Conservation (phyloP, 208 protist species). For the Leishmania aethiopica region DNA sequence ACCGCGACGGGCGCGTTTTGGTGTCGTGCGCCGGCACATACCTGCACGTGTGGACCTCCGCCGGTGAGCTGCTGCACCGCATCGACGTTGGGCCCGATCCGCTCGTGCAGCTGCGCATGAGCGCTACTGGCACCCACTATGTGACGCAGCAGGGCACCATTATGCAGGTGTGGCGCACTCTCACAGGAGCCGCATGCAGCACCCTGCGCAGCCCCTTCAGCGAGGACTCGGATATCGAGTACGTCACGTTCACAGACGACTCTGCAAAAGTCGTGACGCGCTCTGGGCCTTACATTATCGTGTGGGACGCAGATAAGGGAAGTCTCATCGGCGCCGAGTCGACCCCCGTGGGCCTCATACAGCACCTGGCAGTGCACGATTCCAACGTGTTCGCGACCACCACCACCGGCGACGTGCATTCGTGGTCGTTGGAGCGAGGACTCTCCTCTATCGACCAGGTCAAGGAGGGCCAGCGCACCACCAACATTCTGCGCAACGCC, state of each 20-base stretch:
- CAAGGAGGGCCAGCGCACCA: slow-evolving; percentile 55
- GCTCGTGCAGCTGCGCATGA: slow-evolving; percentile 63
- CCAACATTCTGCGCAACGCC: slow-evolving; percentile 55
- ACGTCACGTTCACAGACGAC: slow-evolving; percentile 66
- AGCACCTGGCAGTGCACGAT: slow-evolving; percentile 54
- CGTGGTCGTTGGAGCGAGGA: slow-evolving; percentile 53
- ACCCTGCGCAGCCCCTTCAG: slow-evolving; percentile 42
- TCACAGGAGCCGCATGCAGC: slow-evolving; percentile 41
- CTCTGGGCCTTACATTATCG: slow-evolving; percentile 42
- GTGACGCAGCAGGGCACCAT: slow-evolving; percentile 55
- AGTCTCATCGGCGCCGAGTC: slow-evolving; percentile 53
- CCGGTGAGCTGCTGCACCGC: slow-evolving; percentile 69
- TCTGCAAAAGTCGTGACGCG: slow-evolving; percentile 54
- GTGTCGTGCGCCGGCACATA: slow-evolving; percentile 60
- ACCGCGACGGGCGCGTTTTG: slow-evolving; percentile 61
- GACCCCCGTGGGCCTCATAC: slow-evolving; percentile 49
- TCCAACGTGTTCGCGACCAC: slow-evolving; percentile 51
- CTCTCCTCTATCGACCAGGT: slow-evolving; percentile 56
- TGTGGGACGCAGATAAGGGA: slow-evolving; percentile 66
- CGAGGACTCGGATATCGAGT: slow-evolving; percentile 36
- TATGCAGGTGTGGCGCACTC: slow-evolving; percentile 66
- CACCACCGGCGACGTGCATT: slow-evolving; percentile 56
- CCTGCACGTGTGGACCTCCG: slow-evolving; percentile 73
- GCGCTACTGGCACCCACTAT: slow-evolving; percentile 53
- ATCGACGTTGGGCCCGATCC: slow-evolving; percentile 56